These are phyloP conservation scores for Aspergillus heteromorphus DNA, from an alignment of 495 filamentous ascomycete genomes.

Conservation along the genomic window DNA sequence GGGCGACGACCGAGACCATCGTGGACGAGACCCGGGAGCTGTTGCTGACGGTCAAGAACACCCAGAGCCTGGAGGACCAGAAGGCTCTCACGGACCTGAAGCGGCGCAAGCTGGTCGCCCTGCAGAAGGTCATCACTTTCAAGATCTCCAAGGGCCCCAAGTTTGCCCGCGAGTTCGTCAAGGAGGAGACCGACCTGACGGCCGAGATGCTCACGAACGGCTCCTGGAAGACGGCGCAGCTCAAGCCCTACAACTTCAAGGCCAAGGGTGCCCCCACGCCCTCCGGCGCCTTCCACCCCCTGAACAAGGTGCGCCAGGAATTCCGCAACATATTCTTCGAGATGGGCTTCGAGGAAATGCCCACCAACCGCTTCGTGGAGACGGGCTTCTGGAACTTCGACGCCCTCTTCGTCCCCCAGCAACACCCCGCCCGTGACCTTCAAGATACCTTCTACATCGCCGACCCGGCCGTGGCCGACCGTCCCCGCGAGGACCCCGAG, in stretches of 20 bases:
- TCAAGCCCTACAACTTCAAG: conserved; percentile 98
- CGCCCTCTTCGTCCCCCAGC: conserved; percentile 92
- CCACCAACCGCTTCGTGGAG: conserved; percentile 71
- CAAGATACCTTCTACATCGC: conserved; percentile 99
- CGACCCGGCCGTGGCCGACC: conserved; percentile 72
- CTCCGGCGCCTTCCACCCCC: conserved; percentile 83
- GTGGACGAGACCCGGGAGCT: conserved; percentile 72
- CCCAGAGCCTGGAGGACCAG: conserved; percentile 58
- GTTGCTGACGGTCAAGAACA: conserved; percentile 63
- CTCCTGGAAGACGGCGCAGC: conserved; percentile 67
- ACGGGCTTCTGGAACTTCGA: conserved; percentile 99
- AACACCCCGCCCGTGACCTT: conserved; percentile 91
- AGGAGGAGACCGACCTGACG: conserved; percentile 93
- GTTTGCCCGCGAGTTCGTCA: conserved; percentile 76
- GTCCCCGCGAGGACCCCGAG: conserved; percentile 64
- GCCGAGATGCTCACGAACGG: conserved; percentile 78
- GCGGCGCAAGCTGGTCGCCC: conserved; percentile 78
- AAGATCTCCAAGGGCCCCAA: conserved; percentile 78
- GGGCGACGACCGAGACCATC: conserved; percentile 59
- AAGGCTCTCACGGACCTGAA: conserved; percentile 75
- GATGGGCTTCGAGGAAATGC: conserved; percentile 49
- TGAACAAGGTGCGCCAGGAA: conserved; percentile 91
- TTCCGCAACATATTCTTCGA: conserved; percentile 98
- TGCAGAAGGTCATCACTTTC: conserved; percentile 82
- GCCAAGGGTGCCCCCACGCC: conserved; percentile 73